Conservation (phyloP, 208 protist genomes). For the Acanthamoeba polyphaga region DNA sequence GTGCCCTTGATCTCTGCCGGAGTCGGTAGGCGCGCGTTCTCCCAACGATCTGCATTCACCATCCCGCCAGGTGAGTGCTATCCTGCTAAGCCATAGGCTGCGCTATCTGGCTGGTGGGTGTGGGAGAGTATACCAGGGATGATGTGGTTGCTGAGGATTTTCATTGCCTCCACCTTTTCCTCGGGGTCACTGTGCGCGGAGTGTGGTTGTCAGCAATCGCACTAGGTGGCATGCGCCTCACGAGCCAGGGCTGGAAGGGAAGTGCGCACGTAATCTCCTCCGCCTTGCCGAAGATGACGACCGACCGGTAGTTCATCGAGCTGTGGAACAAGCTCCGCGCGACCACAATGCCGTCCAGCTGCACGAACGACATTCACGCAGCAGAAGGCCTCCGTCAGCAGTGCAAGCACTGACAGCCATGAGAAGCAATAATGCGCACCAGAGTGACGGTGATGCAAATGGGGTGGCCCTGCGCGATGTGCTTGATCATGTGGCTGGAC, state of each 20-base stretch:
- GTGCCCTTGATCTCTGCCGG: conserved; percentile 64
- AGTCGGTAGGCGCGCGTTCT: conserved; percentile 39
- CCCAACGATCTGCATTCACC: conserved; percentile 4
- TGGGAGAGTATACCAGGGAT: conserved; percentile 25
- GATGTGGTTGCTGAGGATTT: conserved; percentile 50
- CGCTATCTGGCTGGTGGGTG: neutral
- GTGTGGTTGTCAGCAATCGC: neutral
- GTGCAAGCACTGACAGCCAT: too few species aligned
- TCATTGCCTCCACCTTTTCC: conserved; percentile 58
- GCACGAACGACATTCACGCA: neutral
- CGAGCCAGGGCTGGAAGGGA: neutral
- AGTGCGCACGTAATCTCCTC: conserved; percentile 41
- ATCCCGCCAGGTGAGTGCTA: neutral
- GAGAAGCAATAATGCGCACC: neutral
- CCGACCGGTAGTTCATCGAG: conserved; percentile 66
- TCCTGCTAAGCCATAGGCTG: neutral
- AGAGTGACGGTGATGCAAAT: conserved; percentile 67
- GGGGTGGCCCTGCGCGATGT: conserved; percentile 53
- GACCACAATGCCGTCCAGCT: conserved; percentile 52
- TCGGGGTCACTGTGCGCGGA: neutral
- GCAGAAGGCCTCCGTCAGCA: neutral
- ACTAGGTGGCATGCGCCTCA: neutral
- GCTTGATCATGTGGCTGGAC: conserved; percentile 71
- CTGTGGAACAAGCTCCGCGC: conserved; percentile 60
- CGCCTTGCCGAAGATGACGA: conserved; percentile 65